Conservation (phyloP, 2,329 filamentous ascomycete species). For the Beauveria australis region DNA sequence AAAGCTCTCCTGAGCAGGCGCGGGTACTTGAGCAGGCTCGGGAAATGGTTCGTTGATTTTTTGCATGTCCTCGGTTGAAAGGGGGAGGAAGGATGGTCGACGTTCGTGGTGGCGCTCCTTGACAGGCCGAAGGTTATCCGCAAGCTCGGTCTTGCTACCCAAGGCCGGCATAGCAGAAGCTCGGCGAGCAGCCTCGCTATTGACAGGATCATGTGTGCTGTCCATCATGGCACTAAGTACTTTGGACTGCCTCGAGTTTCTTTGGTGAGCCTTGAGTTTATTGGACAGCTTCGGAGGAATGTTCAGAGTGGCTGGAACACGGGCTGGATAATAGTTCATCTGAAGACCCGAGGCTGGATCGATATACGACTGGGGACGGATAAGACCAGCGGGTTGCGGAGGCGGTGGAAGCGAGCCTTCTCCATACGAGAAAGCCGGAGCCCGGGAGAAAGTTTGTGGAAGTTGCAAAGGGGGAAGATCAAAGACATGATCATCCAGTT, state of each 20-base stretch:
- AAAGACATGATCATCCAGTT: not conserved
- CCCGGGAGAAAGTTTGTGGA: not conserved
- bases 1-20: slow-evolving; percentile 3
- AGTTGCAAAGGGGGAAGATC: slow-evolving; percentile 1
- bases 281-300: slow-evolving; percentile 81
- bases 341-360: slow-evolving; percentile 60
- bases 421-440: not conserved
- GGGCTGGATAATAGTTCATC: slow-evolving; percentile 94
- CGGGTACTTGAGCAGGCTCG: not conserved
- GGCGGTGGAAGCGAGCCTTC: not conserved
- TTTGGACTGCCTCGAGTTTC: slow-evolving; percentile 66
- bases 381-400: slow-evolving; percentile 19
- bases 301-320: slow-evolving; percentile 88
- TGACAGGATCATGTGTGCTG: slow-evolving; percentile 11
- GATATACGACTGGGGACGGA: slow-evolving; percentile 49
- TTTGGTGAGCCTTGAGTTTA: slow-evolving; percentile 52
- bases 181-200: slow-evolving; percentile 12
- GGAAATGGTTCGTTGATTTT: not conserved
- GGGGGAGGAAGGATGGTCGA: slow-evolving; percentile 9
- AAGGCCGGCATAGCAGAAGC: slow-evolving; percentile 17
- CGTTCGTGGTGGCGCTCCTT: slow-evolving; percentile 30
- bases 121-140: slow-evolving; percentile 29
- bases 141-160: slow-evolving; percentile 12
- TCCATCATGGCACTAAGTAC: slow-evolving; percentile 54
- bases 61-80: slow-evolving; percentile 7